These are phyloP conservation scores for Fonsecaea multimorphosa DNA, from an alignment of 2,329 filamentous ascomycete species.

Conservation along the genomic window DNA sequence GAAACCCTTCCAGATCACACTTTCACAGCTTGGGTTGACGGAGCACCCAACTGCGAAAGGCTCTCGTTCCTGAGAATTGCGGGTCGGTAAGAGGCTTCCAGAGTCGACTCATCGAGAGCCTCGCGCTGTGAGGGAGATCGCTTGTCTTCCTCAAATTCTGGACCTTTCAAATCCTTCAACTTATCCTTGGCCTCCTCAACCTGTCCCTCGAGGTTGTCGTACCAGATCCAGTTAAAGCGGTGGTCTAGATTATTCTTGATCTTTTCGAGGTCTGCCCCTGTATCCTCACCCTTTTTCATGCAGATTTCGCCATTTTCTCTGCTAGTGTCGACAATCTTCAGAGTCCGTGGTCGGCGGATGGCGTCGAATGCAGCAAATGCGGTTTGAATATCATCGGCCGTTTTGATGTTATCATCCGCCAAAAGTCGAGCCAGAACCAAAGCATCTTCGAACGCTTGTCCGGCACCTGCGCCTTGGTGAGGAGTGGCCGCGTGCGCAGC, in stretches of 20 bases:
- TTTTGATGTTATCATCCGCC: constrained; percentile 42
- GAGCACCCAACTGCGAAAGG: neutral
- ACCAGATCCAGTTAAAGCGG: constrained; percentile 17
- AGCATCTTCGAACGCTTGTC: constrained; percentile 49
- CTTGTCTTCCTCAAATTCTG: constrained; percentile 6
- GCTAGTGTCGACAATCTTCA: constrained; percentile 47
- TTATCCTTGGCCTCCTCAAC: neutral
- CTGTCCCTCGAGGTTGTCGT: constrained; percentile 7
- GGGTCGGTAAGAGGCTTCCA: constrained; percentile 8
- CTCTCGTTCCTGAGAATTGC: constrained; percentile 9
- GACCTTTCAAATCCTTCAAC: constrained; percentile 8
- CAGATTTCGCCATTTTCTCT: constrained; percentile 8
- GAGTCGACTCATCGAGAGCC: constrained; percentile 1
- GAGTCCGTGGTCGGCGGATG: constrained; percentile 56
- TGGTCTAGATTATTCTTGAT: constrained; percentile 8
- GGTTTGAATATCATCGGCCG: constrained; percentile 46
- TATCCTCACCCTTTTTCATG: constrained; percentile 3
- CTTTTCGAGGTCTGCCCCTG: constrained; percentile 9
- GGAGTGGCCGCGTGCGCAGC: constrained; percentile 49
- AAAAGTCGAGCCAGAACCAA: constrained; percentile 45
- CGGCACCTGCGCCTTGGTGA: constrained; percentile 48
- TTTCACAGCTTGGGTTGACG: neutral
- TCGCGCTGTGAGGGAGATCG: constrained; percentile 7
- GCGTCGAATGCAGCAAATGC: constrained; percentile 61
- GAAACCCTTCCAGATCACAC: neutral